A percentile compares a stretch with the other conserved stretches of the same genome.
phyloP scores from a whole-genome alignment of 2,329 filamentous ascomycete species.

The Cercospora berteroae region DNA sequence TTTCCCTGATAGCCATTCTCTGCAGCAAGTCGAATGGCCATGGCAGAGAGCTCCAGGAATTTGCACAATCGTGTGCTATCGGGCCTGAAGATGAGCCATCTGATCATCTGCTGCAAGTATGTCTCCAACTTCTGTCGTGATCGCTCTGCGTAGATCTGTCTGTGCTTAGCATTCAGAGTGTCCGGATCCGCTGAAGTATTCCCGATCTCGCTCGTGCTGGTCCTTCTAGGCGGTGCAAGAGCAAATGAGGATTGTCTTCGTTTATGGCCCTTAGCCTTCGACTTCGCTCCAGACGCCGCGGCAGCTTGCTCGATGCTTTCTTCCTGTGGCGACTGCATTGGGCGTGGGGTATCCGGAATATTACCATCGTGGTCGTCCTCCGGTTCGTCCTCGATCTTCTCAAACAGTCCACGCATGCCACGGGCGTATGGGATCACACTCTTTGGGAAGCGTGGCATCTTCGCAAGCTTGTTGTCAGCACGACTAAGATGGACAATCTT shows the following conservation, averaged over 20 bases:
- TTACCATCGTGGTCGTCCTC: slow-evolving; percentile 48
- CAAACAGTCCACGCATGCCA: slow-evolving; percentile 57
- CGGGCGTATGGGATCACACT: slow-evolving; percentile 88
- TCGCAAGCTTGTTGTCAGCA: slow-evolving; percentile 65
- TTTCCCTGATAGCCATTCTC: slow-evolving; percentile 98
- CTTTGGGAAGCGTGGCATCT: slow-evolving; percentile 85
- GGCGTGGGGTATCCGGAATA: slow-evolving; percentile 49
- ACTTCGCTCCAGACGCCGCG: slow-evolving; percentile 35
- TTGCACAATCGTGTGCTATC: slow-evolving; percentile 95
- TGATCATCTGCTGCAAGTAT: slow-evolving; percentile 90
- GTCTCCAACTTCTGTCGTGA: slow-evolving; percentile 83
- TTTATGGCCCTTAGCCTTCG: slow-evolving; percentile 43
- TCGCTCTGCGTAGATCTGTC: slow-evolving; percentile 68
- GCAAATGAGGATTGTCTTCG: slow-evolving; percentile 55
- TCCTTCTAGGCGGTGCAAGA: slow-evolving; percentile 57
- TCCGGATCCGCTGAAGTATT: slow-evolving; percentile 40
- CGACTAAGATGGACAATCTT: slow-evolving; percentile 70
- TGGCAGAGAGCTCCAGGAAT: slow-evolving; percentile 89
- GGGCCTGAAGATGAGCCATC: slow-evolving; percentile 93
- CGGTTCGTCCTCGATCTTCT: slow-evolving; percentile 74
- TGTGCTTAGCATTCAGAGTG: slow-evolving; percentile 30
- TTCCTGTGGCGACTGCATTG: slow-evolving; percentile 29
- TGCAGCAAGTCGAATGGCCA: slow-evolving; percentile 88
- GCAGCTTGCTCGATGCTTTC: slow-evolving; percentile 7
- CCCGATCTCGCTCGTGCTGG: slow-evolving; percentile 48